Percentiles rank a stretch among this genome's conserved stretches.
phyloP scores from a whole-genome alignment of 345 rosid genomes.

The Jatropha curcas region DNA sequence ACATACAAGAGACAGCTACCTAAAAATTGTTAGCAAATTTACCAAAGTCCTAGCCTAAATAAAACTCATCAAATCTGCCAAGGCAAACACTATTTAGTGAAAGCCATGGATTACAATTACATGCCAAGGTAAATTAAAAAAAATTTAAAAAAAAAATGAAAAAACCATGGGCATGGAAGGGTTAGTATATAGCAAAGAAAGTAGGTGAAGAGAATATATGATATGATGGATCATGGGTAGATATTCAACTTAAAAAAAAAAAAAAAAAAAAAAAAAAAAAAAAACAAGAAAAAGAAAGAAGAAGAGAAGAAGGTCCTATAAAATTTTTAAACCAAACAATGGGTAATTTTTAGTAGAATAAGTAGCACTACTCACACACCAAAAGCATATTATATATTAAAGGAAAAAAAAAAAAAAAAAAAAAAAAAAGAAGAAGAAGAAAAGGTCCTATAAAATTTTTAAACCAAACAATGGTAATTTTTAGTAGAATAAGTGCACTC shows the following conservation, averaged over 20 bases:
- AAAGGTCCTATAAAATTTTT: neutral
- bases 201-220: too few relatives aligned
- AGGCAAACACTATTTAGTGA: neutral
- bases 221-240: conserved; percentile 2
- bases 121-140: conserved; percentile 11
- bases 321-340: neutral
- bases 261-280: too few relatives aligned
- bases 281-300: too few relatives aligned
- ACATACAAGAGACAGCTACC: conserved; percentile 30
- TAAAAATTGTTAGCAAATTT: conserved; percentile 31
- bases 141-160: neutral
- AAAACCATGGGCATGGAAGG: conserved; percentile 14
- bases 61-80: conserved; percentile 21
- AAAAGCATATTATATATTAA: neutral
- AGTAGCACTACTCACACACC: conserved; percentile 17
- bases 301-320: neutral
- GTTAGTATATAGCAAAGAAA: conserved; percentile 8
- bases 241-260: too few relatives aligned
- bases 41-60: conserved; percentile 14
- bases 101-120: conserved; percentile 14
- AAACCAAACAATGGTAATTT: neutral
- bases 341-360: neutral
- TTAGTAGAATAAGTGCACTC: neutral
- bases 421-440: too few relatives aligned
- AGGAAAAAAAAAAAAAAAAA: too few relatives aligned